phyloP scores from a whole-genome alignment of 148 eudicot species.

The Camellia japonica region DNA sequence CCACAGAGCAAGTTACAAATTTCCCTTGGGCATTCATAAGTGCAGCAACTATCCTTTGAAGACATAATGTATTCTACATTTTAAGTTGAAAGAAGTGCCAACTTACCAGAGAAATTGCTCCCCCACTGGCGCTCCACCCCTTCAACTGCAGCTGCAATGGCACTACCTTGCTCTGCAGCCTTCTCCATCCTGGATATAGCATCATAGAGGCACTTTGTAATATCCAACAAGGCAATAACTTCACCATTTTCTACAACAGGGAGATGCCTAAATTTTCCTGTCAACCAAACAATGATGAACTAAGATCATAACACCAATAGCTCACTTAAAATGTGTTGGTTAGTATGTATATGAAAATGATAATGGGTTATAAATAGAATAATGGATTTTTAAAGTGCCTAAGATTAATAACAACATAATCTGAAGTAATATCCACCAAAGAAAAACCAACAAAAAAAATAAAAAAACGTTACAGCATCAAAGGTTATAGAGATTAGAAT shows the following conservation, averaged over 20 bases:
- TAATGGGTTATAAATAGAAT: not conserved
- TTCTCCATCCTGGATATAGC: slow-evolving; percentile 97
- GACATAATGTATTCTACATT: not conserved
- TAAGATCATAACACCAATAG: not conserved
- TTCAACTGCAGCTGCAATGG: slow-evolving; percentile 97
- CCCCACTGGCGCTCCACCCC: slow-evolving; percentile 95
- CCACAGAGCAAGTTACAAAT: not conserved
- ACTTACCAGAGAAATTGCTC: slow-evolving; percentile 71
- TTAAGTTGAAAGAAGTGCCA: not conserved
- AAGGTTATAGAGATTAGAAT: not conserved
- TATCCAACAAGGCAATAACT: slow-evolving; percentile 93
- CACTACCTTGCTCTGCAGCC: slow-evolving; percentile 98
- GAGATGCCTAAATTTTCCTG: slow-evolving; percentile 96
- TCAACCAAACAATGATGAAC: slow-evolving; percentile 10
- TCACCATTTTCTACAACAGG: slow-evolving; percentile 99
- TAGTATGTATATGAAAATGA: not conserved
- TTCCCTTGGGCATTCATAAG: not conserved
- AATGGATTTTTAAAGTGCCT: not conserved
- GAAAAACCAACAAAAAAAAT: not conserved
- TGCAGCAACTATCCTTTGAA: not conserved
- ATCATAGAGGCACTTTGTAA: slow-evolving; percentile 95
- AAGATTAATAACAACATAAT: slow-evolving; percentile 4
- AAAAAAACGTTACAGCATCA: not conserved
- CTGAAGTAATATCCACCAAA: not conserved
- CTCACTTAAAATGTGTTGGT: not conserved